These are phyloP conservation scores for Austroboletus eburneus DNA, from an alignment of 768 basidiomycete species.

Conservation along the genomic window DNA sequence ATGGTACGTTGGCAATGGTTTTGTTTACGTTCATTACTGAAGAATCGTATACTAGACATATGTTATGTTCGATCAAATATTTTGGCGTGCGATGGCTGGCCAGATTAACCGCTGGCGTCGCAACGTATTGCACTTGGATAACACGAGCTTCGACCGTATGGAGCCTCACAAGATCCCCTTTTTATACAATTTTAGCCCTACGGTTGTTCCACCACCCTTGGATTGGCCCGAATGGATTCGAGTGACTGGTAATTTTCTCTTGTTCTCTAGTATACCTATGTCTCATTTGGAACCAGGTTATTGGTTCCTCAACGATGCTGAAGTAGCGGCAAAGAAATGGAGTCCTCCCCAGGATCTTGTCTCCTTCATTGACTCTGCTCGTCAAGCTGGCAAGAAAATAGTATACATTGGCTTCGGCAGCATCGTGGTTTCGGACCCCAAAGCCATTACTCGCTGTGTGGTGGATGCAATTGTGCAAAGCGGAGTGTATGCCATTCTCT, in stretches of 20 bases:
- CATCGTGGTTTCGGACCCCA: slow-evolving; percentile 94
- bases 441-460: slow-evolving; percentile 86
- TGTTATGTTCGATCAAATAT: slow-evolving; percentile 96
- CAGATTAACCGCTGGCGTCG: slow-evolving; percentile 95
- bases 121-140: slow-evolving; percentile 65
- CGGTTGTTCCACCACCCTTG: slow-evolving; percentile 85
- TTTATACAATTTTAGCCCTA: slow-evolving; percentile 94
- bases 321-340: slow-evolving; percentile 89
- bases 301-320: slow-evolving; percentile 95
- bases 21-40: slow-evolving; percentile 4
- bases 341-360: slow-evolving; percentile 75
- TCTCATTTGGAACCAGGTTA: slow-evolving; percentile 55
- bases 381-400: slow-evolving; percentile 73
- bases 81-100: slow-evolving; percentile 92
- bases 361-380: slow-evolving; percentile 79
- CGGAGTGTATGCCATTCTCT: slow-evolving; percentile 88
- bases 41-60: slow-evolving; percentile 55
- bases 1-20: slow-evolving; percentile 59
- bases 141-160: slow-evolving; percentile 91
- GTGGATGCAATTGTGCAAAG: slow-evolving; percentile 84
- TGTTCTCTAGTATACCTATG: slow-evolving; percentile 4
- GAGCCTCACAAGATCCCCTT: slow-evolving; percentile 98
- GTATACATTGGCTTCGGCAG: slow-evolving; percentile 98
- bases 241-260: slow-evolving; percentile 63
- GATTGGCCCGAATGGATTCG: slow-evolving; percentile 99